Evolutionary conservation across 306 rosid species (phyloP), one percentile per base, ranked within the genome.

Genomic region (Nissolia schottii): DNA sequence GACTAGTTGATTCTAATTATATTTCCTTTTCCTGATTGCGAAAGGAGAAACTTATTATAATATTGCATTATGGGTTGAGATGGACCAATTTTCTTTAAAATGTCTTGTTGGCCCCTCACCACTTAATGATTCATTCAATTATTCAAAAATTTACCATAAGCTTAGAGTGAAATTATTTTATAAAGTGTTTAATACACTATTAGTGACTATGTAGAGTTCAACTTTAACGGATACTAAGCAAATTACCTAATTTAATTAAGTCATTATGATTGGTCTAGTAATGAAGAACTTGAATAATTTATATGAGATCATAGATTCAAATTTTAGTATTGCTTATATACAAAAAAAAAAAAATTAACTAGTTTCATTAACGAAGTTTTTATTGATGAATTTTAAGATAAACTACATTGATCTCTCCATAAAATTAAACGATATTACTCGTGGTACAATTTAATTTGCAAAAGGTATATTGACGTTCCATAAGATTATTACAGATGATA

Each of bases 61-160:
- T 23, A 67, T 45, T 55, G 51, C 75, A 53, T 54, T 9, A n/a
- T 54, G 51, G 15, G 64, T 35, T 53, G 64, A 58, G 34, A 69
- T 55, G 25, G 20, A 58, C 45, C 69, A 58, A 75, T 6, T 78
- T 61, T 59, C 72, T 72, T 56, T 53, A 67, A 10, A 40, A 18
- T n/a, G 70, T 66, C 53, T 55, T 50, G 32, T 18, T 51, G 69
- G 66, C 64, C 53, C 72, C 37, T 34, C 28, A 19, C 8, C 68
- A 64, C 66, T 67, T 54, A 60, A 37, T n/a, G 73, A 77, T 61
- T 63, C 76, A 63, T 54, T 63, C 65, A 43, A 32, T 55, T 23
- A 71, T 70, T 65, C 60, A 40, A 28, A 32, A 51, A 59, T 7
- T 1, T 2, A 7, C 35, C 78, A 48, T 4, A 54, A 5, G 25